Percentiles rank a stretch among this genome's conserved stretches.
These are phyloP conservation scores for Pythium monospermum DNA, from an alignment of 352 stramenopile genomes.

Conservation along the genomic window DNA sequence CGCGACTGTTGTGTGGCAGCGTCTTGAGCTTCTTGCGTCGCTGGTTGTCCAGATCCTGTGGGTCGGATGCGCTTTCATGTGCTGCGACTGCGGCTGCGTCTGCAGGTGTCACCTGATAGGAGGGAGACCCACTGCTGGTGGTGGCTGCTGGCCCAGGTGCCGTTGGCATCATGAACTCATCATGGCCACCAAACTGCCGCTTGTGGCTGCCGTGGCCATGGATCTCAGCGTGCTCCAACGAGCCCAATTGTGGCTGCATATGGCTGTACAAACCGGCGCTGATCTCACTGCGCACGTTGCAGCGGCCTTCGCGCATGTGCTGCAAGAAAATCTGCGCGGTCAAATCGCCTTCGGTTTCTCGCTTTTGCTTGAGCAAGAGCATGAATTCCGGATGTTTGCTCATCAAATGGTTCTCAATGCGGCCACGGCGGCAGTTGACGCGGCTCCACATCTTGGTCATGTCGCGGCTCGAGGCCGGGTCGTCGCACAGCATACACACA, in stretches of 20 bases:
- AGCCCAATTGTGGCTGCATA: slow-evolving; percentile 34
- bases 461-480: slow-evolving; percentile 49
- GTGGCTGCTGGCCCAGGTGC: too few species aligned
- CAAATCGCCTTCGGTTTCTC: slow-evolving; percentile 61
- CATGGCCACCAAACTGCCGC: too few species aligned
- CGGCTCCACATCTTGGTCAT: slow-evolving; percentile 69
- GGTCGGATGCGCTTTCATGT: slow-evolving; percentile 26
- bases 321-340: slow-evolving; percentile 75
- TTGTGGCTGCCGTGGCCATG: neutral
- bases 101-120: too few species aligned
- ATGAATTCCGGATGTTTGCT: slow-evolving; percentile 83
- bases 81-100: slow-evolving; percentile 1
- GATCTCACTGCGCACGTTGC: slow-evolving; percentile 67
- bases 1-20: too few species aligned
- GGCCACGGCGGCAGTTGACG: slow-evolving; percentile 62
- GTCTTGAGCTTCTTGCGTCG: neutral
- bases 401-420: slow-evolving; percentile 76
- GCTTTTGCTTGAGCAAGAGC: slow-evolving; percentile 71
- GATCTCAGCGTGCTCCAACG: neutral
- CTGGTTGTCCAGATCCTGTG: neutral
- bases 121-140: neutral
- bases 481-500: slow-evolving; percentile 77
- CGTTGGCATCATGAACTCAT: slow-evolving; percentile 26
- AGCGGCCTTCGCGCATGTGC: slow-evolving; percentile 62
- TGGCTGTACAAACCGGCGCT: slow-evolving; percentile 54